Conservation (phyloP, 441 rosid species). For the Heliophila coronopifolia region DNA sequence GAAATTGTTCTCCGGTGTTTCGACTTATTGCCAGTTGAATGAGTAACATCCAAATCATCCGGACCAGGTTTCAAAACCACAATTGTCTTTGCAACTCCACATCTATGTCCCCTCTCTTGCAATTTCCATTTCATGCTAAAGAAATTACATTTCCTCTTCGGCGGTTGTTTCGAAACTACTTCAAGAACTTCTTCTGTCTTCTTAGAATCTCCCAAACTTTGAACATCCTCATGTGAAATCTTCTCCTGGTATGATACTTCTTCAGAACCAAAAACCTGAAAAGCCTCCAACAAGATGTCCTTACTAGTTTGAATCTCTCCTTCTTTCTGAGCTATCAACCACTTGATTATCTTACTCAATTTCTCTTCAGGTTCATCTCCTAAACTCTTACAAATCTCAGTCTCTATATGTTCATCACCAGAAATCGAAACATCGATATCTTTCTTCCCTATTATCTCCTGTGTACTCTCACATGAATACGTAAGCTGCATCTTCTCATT, state of each 20-base stretch:
- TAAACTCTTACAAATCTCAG: constrained; percentile 23
- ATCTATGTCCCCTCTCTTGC: constrained; percentile 23
- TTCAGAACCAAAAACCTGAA: constrained; percentile 59
- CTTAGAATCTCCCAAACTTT: constrained; percentile 54
- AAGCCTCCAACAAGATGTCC: constrained; percentile 65
- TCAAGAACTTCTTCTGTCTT: constrained; percentile 38
- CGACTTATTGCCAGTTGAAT: constrained; percentile 32
- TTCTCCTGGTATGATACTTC: constrained; percentile 53
- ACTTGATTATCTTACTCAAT: constrained; percentile 53
- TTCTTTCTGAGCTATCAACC: constrained; percentile 56
- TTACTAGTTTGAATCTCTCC: constrained; percentile 41
- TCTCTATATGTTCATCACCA: constrained; percentile 25
- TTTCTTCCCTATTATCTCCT: constrained; percentile 65
- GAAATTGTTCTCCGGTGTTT: constrained; percentile 46
- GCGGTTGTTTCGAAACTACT: constrained; percentile 31
- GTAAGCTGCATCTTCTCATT: constrained; percentile 15
- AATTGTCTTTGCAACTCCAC: constrained; percentile 38
- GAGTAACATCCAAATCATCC: constrained; percentile 29
- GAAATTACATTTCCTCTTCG: constrained; percentile 47
- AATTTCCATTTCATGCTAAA: constrained; percentile 44
- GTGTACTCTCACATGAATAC: constrained; percentile 14
- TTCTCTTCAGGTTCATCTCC: constrained; percentile 52
- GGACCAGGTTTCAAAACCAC: constrained; percentile 76
- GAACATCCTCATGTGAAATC: constrained; percentile 46
- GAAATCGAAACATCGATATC: constrained; percentile 26